Evolutionary conservation across 345 rosid genomes (phyloP).

Genomic region (Theobroma cacao): DNA sequence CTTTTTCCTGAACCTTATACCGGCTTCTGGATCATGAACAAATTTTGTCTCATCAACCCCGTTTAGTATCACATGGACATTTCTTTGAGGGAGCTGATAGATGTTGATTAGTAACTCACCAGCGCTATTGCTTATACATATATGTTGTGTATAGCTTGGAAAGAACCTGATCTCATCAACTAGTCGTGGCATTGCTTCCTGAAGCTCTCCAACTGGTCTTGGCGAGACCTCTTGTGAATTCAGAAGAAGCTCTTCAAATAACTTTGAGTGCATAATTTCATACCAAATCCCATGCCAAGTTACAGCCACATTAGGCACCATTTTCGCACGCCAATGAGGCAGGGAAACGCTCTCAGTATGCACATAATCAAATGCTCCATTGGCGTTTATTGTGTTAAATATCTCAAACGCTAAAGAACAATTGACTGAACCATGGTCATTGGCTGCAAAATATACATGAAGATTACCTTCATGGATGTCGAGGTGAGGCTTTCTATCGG

Average conservation of each 20-base stretch:
- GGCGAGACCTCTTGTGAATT: slow-evolving; percentile 27
- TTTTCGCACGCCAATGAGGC: slow-evolving; percentile 61
- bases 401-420: slow-evolving; percentile 53
- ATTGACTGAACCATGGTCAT: slow-evolving; percentile 56
- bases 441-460: slow-evolving; percentile 58
- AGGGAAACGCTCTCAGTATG: slow-evolving; percentile 73
- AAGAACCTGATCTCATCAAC: slow-evolving; percentile 61
- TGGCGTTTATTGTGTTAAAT: slow-evolving; percentile 37
- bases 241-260: slow-evolving; percentile 55
- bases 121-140: slow-evolving; percentile 64
- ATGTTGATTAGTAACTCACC: slow-evolving; percentile 57
- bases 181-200: slow-evolving; percentile 58
- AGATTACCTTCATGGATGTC: slow-evolving; percentile 49
- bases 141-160: slow-evolving; percentile 55
- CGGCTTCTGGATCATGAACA: slow-evolving; percentile 29
- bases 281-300: slow-evolving; percentile 84
- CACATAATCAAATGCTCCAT: slow-evolving; percentile 49
- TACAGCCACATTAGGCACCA: slow-evolving; percentile 50
- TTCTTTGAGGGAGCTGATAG: slow-evolving; percentile 51
- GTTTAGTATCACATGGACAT: slow-evolving; percentile 69
- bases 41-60: slow-evolving; percentile 67
- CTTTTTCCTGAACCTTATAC: slow-evolving; percentile 38
- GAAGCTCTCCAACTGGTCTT: slow-evolving; percentile 35
- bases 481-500: slow-evolving; percentile 35
- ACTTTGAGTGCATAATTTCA: slow-evolving; percentile 72